These are phyloP conservation scores for Coccinonectria pachysandricola DNA, from an alignment of 2,329 filamentous ascomycete genomes.

Conservation along the genomic window DNA sequence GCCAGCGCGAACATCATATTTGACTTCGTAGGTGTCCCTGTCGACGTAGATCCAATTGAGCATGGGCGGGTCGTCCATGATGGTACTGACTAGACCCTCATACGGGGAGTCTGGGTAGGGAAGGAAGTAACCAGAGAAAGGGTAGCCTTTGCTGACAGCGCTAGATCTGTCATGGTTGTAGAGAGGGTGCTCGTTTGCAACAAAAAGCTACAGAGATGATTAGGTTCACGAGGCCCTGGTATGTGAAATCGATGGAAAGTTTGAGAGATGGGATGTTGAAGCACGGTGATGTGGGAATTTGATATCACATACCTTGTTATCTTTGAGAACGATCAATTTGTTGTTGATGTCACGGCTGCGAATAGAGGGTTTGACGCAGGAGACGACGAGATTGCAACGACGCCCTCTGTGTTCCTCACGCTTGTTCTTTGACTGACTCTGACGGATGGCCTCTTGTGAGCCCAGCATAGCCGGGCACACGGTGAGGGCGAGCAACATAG, in stretches of 20 bases:
- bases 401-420: conserved; percentile 37
- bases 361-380: conserved; percentile 35
- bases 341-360: conserved; percentile 33
- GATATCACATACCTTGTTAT: conserved; percentile 28
- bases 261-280: neutral
- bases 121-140: conserved; percentile 46
- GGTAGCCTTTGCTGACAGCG: conserved; percentile 41
- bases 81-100: conserved; percentile 37
- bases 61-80: conserved; percentile 37
- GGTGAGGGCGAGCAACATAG: conserved; percentile 20
- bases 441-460: conserved; percentile 35
- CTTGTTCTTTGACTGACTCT: conserved; percentile 34
- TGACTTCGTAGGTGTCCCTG: conserved; percentile 33
- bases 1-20: conserved; percentile 33
- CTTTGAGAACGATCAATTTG: conserved; percentile 33
- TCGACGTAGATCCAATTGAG: conserved; percentile 42
- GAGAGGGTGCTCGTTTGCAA: conserved; percentile 17
- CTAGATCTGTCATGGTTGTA: conserved; percentile 16
- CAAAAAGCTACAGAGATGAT: conserved; percentile 15
- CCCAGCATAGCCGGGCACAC: conserved; percentile 31
- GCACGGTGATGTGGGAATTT: too few relatives aligned
- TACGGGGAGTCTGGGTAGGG: conserved; percentile 43
- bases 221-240: conserved; percentile 1
- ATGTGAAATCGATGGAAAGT: neutral
- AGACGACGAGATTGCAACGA: conserved; percentile 37